Evolutionary conservation across 1,139 yeast species (phyloP).

Genomic region (Hanseniaspora gamundiae): DNA sequence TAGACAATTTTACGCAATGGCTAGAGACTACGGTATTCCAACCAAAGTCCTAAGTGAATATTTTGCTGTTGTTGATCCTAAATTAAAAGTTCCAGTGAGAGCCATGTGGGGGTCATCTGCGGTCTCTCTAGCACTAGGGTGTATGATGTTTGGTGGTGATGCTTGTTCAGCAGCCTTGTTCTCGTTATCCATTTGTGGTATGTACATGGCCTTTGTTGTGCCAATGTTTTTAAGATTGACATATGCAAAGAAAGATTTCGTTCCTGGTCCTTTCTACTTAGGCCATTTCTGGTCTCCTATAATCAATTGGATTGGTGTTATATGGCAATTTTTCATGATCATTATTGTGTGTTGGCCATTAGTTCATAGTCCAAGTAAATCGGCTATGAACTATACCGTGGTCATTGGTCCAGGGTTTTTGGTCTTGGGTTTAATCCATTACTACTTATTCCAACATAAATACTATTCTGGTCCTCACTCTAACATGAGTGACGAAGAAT

Average conservation of each 20-base stretch:
- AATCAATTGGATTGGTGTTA: conserved; percentile 26
- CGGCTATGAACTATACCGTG: conserved; percentile 31
- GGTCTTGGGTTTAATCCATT: conserved; percentile 5
- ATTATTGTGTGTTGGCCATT: conserved; percentile 35
- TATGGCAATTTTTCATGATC: conserved; percentile 27
- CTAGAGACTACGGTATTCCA: conserved; percentile 36
- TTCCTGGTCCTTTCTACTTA: conserved; percentile 48
- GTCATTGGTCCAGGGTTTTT: conserved; percentile 27
- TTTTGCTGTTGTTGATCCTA: conserved; percentile 40
- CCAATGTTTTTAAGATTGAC: conserved; percentile 39
- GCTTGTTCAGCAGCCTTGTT: conserved; percentile 49
- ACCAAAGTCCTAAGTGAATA: conserved; percentile 29
- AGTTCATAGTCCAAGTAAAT: conserved; percentile 11
- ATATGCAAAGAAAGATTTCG: conserved; percentile 33
- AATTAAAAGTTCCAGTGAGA: conserved; percentile 41
- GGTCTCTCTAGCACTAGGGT: conserved; percentile 36
- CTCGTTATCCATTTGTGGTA: conserved; percentile 42
- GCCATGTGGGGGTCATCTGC: conserved; percentile 41
- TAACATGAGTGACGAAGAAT: conserved; percentile 10
- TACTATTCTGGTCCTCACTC: conserved; percentile 8
- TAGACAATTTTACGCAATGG: conserved; percentile 37
- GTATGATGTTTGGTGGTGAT: conserved; percentile 41
- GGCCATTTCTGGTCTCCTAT: conserved; percentile 35
- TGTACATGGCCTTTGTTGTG: conserved; percentile 43
- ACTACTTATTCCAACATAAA: conserved; percentile 6